Conservation (phyloP, 805 yeast species). For the Yarrowia porcina region DNA sequence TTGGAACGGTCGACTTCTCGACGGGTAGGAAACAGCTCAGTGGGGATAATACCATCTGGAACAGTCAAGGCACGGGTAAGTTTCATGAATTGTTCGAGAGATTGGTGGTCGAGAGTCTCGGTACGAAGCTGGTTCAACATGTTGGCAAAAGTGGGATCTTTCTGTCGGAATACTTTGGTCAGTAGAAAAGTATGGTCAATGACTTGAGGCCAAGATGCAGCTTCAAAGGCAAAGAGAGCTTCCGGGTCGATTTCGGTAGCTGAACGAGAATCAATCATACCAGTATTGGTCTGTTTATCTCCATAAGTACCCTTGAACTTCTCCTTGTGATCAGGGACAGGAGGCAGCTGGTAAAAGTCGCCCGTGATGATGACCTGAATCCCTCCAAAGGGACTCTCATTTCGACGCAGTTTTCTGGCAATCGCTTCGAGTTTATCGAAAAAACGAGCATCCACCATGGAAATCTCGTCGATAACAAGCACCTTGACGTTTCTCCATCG, state of each 20-base stretch:
- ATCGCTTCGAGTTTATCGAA: slow-evolving; percentile 70
- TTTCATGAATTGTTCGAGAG: slow-evolving; percentile 48
- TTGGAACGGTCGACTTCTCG: slow-evolving; percentile 81
- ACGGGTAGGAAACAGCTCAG: slow-evolving; percentile 85
- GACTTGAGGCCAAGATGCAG: slow-evolving; percentile 62
- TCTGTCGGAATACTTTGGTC: slow-evolving; percentile 82
- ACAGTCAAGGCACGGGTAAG: slow-evolving; percentile 42
- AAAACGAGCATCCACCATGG: slow-evolving; percentile 84
- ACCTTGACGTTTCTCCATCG: slow-evolving; percentile 71
- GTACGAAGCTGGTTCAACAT: slow-evolving; percentile 78
- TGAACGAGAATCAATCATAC: slow-evolving; percentile 1
- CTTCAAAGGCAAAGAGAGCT: slow-evolving; percentile 68
- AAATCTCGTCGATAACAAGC: slow-evolving; percentile 84
- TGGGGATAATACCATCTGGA: slow-evolving; percentile 78
- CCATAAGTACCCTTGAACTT: slow-evolving; percentile 1
- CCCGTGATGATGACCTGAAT: slow-evolving; percentile 86
- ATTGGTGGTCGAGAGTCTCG: slow-evolving; percentile 56
- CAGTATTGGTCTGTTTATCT: neutral
- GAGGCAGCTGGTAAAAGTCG: slow-evolving; percentile 96
- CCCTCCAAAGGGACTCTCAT: slow-evolving; percentile 80
- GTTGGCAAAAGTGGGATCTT: slow-evolving; percentile 66
- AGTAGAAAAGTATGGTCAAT: slow-evolving; percentile 66
- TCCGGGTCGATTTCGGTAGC: slow-evolving; percentile 29
- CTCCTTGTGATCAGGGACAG: slow-evolving; percentile 48
- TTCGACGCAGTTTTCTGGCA: slow-evolving; percentile 54